Percentiles rank a stretch among this genome's conserved stretches.
These are phyloP conservation scores for Rhododendron simsii DNA, from an alignment of 148 eudicot genomes.

Conservation along the genomic window DNA sequence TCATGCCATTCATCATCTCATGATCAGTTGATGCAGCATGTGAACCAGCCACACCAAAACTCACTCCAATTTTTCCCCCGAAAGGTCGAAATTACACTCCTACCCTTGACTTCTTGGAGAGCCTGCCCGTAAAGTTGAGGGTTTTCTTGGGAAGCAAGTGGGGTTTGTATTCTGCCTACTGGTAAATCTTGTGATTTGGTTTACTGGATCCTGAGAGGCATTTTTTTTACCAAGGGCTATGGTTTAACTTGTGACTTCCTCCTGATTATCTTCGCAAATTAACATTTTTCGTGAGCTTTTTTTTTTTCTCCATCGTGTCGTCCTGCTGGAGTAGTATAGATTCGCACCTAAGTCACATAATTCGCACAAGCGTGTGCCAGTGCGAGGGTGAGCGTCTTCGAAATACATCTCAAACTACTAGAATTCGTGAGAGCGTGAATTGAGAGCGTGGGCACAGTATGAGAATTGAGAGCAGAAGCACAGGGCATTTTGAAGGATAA, in stretches of 20 bases:
- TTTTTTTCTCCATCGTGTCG: background rate
- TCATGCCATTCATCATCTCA: background rate
- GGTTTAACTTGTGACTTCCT: background rate
- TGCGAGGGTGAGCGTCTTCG: background rate
- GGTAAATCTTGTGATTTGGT: background rate
- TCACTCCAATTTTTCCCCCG: background rate
- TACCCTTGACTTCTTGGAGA: background rate
- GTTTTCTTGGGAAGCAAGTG: background rate
- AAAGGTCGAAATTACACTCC: background rate
- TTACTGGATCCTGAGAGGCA: background rate
- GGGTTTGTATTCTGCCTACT: background rate
- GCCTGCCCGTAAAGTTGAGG: background rate
- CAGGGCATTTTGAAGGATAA: background rate
- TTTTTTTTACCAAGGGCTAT: background rate
- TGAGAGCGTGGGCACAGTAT: background rate
- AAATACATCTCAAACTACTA: background rate
- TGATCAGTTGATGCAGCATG: background rate
- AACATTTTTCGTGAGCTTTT: background rate
- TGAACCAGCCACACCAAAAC: background rate
- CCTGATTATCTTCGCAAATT: background rate
- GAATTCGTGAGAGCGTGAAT: background rate
- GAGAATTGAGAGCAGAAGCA: background rate
- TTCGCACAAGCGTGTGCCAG: rapidly evolving
- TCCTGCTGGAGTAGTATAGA: background rate
- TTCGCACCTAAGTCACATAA: background rate